A percentile compares a stretch with the other conserved stretches of the same genome.
These are phyloP conservation scores for Fennellomyces sp. DNA, from an alignment of 371 early-diverging fungal genomes.

Conservation along the genomic window DNA sequence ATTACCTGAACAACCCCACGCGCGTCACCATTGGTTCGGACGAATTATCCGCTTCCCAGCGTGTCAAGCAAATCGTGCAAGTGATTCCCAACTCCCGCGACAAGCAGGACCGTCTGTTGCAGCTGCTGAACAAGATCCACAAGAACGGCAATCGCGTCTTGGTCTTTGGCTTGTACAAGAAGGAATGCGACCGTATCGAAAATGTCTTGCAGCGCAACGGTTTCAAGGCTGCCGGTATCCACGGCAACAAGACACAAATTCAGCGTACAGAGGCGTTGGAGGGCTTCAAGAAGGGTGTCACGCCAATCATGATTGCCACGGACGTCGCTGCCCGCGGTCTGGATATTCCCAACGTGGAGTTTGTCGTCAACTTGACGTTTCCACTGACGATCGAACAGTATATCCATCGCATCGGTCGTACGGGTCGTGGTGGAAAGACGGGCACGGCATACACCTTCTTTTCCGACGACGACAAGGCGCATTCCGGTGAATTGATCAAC, in stretches of 20 bases:
- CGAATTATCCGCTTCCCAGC: constrained; percentile 89
- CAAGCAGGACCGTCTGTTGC: constrained; percentile 82
- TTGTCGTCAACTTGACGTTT: constrained; percentile 98
- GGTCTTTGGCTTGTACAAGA: constrained; percentile 94
- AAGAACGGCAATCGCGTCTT: constrained; percentile 81
- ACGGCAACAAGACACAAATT: constrained; percentile 82
- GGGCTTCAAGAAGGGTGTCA: constrained; percentile 72
- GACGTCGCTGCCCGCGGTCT: constrained; percentile 97
- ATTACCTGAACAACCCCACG: constrained; percentile 84
- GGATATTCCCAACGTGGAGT: constrained; percentile 96
- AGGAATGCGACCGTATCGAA: constrained; percentile 88
- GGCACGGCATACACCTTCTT: constrained; percentile 96
- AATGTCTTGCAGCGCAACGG: constrained; percentile 69
- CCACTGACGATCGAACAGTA: constrained; percentile 96
- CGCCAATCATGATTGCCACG: constrained; percentile 87
- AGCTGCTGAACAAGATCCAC: constrained; percentile 84
- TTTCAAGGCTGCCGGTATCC: constrained; percentile 84
- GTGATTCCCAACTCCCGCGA: constrained; percentile 77
- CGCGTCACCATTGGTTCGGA: constrained; percentile 93
- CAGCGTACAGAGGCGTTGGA: constrained; percentile 73
- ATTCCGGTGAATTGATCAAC: constrained; percentile 88
- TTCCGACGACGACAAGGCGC: constrained; percentile 91
- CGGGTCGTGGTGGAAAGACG: constrained; percentile 93
- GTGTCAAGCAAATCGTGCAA: constrained; percentile 93
- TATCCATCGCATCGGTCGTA: constrained; percentile 95